Percentiles rank a stretch among this genome's conserved stretches.
Conservation (phyloP, 495 filamentous ascomycete species). For the Hypoxylon intermedium region DNA sequence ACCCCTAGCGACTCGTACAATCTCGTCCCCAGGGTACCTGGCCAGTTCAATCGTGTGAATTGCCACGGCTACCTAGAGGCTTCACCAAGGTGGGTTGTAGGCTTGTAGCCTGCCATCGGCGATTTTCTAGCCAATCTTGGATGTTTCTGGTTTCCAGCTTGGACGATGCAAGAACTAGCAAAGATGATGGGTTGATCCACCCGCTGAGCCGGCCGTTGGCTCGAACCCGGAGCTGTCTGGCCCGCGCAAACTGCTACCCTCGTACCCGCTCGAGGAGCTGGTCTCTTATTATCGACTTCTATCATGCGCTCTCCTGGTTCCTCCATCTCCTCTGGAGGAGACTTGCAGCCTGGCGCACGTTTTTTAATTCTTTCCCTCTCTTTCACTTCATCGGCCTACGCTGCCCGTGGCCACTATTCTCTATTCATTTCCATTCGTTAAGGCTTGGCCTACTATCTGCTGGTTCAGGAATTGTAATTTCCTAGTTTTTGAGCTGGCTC, state of each 20-base stretch:
- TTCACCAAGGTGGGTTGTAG: conserved; percentile 30
- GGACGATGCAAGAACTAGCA: conserved; percentile 22
- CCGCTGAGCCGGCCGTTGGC: conserved; percentile 27
- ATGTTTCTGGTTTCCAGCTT: conserved; percentile 13
- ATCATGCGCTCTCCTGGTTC: conserved; percentile 34
- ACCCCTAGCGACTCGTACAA: conserved; percentile 15
- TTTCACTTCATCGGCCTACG: conserved; percentile 36
- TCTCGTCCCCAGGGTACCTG: conserved; percentile 20
- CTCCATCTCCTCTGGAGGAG: conserved; percentile 44
- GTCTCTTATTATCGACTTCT: conserved; percentile 39
- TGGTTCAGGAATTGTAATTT: conserved; percentile 57
- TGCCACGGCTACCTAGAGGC: conserved; percentile 26
- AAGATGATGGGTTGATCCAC: conserved; percentile 24
- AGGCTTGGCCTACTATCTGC: conserved; percentile 39
- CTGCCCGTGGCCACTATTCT: conserved; percentile 34
- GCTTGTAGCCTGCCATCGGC: conserved; percentile 18
- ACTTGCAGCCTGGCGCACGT: conserved; percentile 33
- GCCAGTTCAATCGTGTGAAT: conserved; percentile 18
- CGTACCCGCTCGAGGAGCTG: conserved; percentile 23
- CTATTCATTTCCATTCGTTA: conserved; percentile 49
- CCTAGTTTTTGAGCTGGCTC: conserved; percentile 51
- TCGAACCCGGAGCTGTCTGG: conserved; percentile 36
- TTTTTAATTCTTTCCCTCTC: too few species aligned
- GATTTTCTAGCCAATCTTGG: conserved; percentile 21
- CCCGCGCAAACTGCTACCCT: conserved; percentile 37